Percentiles rank a stretch among this genome's conserved stretches.
Conservation (phyloP, 345 rosid genomes). For the Trapa incisa region DNA sequence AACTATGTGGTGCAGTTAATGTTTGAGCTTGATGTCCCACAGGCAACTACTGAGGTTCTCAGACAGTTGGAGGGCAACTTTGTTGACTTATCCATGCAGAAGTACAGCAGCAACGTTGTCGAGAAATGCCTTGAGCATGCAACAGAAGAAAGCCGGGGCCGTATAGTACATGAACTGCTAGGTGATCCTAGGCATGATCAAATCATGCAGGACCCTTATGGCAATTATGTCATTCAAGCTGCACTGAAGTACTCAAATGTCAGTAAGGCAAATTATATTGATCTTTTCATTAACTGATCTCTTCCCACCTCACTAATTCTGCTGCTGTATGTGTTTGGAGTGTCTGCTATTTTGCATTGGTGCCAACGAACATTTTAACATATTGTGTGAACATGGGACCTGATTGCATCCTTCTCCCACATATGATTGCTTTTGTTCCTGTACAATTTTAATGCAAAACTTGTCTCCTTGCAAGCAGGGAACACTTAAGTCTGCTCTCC, state of each 20-base stretch:
- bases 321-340: not conserved
- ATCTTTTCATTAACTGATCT: not conserved
- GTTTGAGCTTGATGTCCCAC: conserved; percentile 47
- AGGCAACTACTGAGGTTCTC: conserved; percentile 40
- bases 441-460: not conserved
- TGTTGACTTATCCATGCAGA: conserved; percentile 64
- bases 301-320: no score
- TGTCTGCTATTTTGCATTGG: not conserved
- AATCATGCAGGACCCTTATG: conserved; percentile 78
- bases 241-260: conserved; percentile 60
- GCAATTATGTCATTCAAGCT: conserved; percentile 76
- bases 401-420: not conserved
- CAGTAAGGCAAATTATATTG: conserved; percentile 2
- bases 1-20: conserved; percentile 71
- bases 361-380: not conserved
- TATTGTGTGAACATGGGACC: not conserved
- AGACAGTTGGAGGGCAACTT: conserved; percentile 53
- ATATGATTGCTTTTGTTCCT: not conserved
- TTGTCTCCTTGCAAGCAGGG: conserved; percentile 34
- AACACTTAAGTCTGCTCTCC: conserved; percentile 35
- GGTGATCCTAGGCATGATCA: conserved; percentile 43
- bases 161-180: conserved; percentile 47
- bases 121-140: conserved; percentile 62
- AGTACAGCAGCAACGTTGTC: conserved; percentile 80
- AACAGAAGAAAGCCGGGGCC: conserved; percentile 31